A percentile compares a stretch with the other conserved stretches of the same genome.
phyloP scores from a whole-genome alignment of 2,329 filamentous ascomycete species.

The Leptographium wingfieldii region DNA sequence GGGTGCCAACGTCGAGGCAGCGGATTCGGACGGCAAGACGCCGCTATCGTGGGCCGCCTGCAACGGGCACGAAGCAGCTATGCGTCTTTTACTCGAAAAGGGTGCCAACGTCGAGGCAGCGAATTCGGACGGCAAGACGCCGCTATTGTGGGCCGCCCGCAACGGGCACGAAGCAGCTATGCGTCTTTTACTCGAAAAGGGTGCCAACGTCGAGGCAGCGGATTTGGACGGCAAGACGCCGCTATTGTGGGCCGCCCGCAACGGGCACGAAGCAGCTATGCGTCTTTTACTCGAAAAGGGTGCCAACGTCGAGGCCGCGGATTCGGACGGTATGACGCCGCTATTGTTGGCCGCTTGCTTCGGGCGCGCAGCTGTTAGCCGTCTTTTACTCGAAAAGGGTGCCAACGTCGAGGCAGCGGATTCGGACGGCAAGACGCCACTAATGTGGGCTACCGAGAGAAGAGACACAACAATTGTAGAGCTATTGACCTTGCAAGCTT shows the following conservation, averaged over 20 bases:
- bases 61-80: background rate
- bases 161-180: too few relatives aligned
- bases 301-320: background rate
- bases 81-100: background rate
- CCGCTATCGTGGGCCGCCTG: background rate
- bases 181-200: background rate
- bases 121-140: background rate
- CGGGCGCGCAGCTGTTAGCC: background rate
- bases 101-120: background rate
- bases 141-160: background rate
- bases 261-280: background rate
- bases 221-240: background rate
- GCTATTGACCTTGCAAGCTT: background rate
- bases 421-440: background rate
- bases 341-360: background rate
- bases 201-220: background rate
- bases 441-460: background rate
- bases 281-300: background rate
- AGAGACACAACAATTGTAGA: too few relatives aligned
- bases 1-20: background rate
- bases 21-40: background rate
- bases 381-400: background rate
- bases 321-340: background rate
- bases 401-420: background rate
- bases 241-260: background rate